A percentile compares a stretch with the other conserved stretches of the same genome.
These are phyloP conservation scores for Casuarina cunninghamiana DNA, from an alignment of 306 rosid genomes.

Conservation along the genomic window DNA sequence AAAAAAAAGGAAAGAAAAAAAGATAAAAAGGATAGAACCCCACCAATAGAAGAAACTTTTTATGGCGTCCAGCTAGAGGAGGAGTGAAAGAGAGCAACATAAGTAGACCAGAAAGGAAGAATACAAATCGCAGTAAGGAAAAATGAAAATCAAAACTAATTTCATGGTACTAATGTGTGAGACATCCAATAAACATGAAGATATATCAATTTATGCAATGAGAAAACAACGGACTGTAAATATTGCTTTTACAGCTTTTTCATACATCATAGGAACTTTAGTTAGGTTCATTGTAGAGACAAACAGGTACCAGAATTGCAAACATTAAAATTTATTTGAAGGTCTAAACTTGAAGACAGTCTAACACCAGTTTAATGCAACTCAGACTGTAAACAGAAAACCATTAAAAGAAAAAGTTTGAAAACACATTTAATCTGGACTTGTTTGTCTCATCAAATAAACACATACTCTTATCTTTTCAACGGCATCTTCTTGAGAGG, in stretches of 20 bases:
- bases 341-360: background rate
- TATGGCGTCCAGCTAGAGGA: no score
- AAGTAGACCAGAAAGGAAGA: no score
- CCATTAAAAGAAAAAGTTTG: background rate
- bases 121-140: background rate
- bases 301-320: background rate
- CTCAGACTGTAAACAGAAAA: background rate
- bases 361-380: background rate
- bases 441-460: conserved; percentile 1
- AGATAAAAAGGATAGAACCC: no score
- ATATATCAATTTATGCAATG: no score
- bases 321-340: background rate
- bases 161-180: background rate
- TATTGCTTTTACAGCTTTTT: background rate
- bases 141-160: no score
- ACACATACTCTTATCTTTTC: conserved; percentile 67
- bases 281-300: background rate
- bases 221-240: background rate
- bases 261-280: background rate
- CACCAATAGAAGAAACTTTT: no score
- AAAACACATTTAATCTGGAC: background rate
- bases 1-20: no score
- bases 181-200: background rate
- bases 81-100: no score
- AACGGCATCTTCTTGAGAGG: conserved; percentile 71